Evolutionary conservation across 1,284 basidiomycete species (phyloP).

Genomic region (Sphaerobolus stellatus): DNA sequence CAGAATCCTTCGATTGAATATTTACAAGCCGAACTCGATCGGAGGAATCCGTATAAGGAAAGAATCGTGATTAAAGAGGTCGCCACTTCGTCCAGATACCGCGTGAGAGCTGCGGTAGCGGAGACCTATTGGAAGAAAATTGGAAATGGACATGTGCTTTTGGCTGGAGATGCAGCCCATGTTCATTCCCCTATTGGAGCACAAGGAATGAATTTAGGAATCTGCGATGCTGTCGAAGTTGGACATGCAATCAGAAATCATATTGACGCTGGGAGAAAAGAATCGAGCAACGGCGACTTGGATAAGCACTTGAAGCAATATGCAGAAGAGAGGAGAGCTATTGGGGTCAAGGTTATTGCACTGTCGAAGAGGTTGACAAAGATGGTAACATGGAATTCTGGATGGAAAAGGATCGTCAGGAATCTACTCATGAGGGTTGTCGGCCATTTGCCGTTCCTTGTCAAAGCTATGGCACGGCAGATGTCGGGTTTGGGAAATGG

Average conservation of each 20-base stretch:
- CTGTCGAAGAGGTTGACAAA: too few relatives aligned
- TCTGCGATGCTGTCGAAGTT: constrained; percentile 31
- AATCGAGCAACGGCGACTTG: too few relatives aligned
- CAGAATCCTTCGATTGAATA: constrained; percentile 30
- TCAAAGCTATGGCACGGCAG: too few relatives aligned
- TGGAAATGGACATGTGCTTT: constrained; percentile 24
- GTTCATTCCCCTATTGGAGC: constrained; percentile 31
- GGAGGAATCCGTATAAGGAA: constrained; percentile 20
- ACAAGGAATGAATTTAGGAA: constrained; percentile 32
- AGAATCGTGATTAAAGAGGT: constrained; percentile 27
- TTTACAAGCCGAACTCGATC: constrained; percentile 34
- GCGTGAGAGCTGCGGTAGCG: constrained; percentile 34
- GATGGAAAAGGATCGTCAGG: too few relatives aligned
- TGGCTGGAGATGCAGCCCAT: constrained; percentile 33
- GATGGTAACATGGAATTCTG: too few relatives aligned
- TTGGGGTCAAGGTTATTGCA: too few relatives aligned
- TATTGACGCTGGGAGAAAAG: neutral
- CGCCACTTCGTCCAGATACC: constrained; percentile 37
- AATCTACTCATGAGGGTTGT: too few relatives aligned
- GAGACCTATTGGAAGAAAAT: constrained; percentile 24
- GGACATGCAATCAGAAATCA: constrained; percentile 18
- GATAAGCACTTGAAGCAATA: too few relatives aligned
- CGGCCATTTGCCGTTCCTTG: too few relatives aligned
- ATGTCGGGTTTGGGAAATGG: too few relatives aligned
- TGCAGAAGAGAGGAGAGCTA: too few relatives aligned